A percentile compares a stretch with the other conserved stretches of the same genome.
phyloP scores from a whole-genome alignment of 345 rosid genomes.

The Euphorbia tirucalli region DNA sequence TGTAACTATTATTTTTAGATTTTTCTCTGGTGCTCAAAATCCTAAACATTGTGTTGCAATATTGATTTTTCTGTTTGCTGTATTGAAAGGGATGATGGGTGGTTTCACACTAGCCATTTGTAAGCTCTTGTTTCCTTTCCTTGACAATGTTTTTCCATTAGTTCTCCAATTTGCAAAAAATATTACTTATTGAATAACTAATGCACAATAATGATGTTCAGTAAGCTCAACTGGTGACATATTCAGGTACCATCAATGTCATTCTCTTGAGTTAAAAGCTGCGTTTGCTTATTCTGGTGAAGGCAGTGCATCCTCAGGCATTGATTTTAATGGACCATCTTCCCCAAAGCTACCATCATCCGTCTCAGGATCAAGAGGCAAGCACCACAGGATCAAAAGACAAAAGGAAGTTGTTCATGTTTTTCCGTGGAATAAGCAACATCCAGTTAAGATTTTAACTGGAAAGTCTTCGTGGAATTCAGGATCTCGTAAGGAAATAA shows the following conservation, averaged over 20 bases:
- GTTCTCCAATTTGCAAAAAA: neutral
- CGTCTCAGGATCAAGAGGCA: conserved; percentile 63
- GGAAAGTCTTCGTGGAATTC: conserved; percentile 23
- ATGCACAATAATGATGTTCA: neutral
- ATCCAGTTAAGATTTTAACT: conserved; percentile 30
- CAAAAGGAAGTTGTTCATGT: conserved; percentile 24
- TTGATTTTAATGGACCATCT: conserved; percentile 22
- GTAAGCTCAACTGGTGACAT: conserved; percentile 8
- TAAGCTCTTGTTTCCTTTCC: conserved; percentile 34
- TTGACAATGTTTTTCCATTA: neutral
- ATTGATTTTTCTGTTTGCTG: neutral
- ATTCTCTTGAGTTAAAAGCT: conserved; percentile 48
- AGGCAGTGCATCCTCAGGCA: conserved; percentile 20
- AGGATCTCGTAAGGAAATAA: conserved; percentile 25
- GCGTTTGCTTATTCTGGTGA: conserved; percentile 34
- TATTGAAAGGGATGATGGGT: conserved; percentile 48
- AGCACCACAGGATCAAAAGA: conserved; percentile 38
- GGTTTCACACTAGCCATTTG: conserved; percentile 52
- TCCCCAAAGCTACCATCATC: conserved; percentile 49
- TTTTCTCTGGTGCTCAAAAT: neutral
- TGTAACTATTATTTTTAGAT: neutral
- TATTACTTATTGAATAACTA: conserved; percentile 1
- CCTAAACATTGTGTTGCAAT: neutral
- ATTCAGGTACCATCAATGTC: conserved; percentile 56
- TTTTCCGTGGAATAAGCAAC: conserved; percentile 21